Evolutionary conservation across 306 rosid species (phyloP).

Genomic region (Morella rubra): DNA sequence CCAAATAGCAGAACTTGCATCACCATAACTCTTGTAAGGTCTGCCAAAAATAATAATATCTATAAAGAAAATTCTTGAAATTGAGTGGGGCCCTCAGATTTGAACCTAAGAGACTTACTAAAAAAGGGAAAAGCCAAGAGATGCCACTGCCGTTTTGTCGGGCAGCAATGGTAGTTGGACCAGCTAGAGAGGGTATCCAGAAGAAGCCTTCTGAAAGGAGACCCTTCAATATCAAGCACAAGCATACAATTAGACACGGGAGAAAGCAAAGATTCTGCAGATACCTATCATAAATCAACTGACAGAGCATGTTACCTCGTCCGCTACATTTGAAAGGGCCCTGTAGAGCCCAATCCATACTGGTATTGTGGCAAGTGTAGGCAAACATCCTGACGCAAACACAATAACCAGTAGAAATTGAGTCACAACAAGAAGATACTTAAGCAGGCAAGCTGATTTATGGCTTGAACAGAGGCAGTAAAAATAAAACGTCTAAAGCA

Average conservation of each 20-base stretch:
- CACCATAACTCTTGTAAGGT: neutral
- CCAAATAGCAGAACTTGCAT: neutral
- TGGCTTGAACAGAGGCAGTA: neutral
- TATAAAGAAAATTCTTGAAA: slow-evolving; percentile 6
- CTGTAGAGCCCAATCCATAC: slow-evolving; percentile 96
- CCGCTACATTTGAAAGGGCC: slow-evolving; percentile 96
- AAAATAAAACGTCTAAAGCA: neutral
- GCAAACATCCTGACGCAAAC: slow-evolving; percentile 68
- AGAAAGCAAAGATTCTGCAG: neutral
- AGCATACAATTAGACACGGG: slow-evolving; percentile 27
- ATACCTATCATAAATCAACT: slow-evolving; percentile 15
- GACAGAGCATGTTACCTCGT: slow-evolving; percentile 59
- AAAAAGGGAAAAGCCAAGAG: slow-evolving; percentile 97
- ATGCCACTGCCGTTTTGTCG: slow-evolving; percentile 85
- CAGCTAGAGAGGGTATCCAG: slow-evolving; percentile 99
- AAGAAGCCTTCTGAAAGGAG: slow-evolving; percentile 96
- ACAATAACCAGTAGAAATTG: neutral
- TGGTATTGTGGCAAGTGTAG: slow-evolving; percentile 88
- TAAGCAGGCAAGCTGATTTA: neutral
- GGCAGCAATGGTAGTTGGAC: slow-evolving; percentile 86
- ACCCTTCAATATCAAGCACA: slow-evolving; percentile 54
- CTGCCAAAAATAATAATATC: neutral
- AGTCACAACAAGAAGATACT: neutral
- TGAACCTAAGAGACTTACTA: slow-evolving; percentile 51
- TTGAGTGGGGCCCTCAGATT: slow-evolving; percentile 8